A percentile compares a stretch with the other conserved stretches of the same genome.
Conservation (phyloP, 805 yeast genomes). For the Kregervanrija pseudodelftensis region DNA sequence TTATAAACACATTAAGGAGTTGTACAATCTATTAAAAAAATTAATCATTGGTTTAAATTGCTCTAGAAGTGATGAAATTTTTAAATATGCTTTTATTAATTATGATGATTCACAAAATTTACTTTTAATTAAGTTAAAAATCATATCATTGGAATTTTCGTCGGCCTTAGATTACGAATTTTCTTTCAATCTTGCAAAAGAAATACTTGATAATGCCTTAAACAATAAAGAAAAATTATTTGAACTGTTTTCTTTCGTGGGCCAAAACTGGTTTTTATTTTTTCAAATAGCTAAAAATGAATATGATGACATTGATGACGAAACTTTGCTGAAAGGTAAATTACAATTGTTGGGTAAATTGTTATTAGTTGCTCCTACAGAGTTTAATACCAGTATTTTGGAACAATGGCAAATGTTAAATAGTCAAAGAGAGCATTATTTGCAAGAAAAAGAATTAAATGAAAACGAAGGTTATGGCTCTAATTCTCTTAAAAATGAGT, state of each 20-base stretch:
- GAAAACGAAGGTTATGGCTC: neutral
- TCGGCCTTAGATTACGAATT: slow-evolving; percentile 54
- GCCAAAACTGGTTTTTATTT: slow-evolving; percentile 58
- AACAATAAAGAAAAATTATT: slow-evolving; percentile 2
- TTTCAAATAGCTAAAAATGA: slow-evolving; percentile 61
- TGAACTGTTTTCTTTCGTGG: slow-evolving; percentile 13
- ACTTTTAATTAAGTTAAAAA: slow-evolving; percentile 22
- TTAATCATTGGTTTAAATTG: slow-evolving; percentile 34
- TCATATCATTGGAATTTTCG: slow-evolving; percentile 60
- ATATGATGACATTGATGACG: slow-evolving; percentile 16
- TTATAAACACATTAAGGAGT: slow-evolving; percentile 36
- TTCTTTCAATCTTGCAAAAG: slow-evolving; percentile 41
- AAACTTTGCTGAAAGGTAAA: slow-evolving; percentile 29
- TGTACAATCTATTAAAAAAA: slow-evolving; percentile 35
- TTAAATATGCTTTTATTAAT: slow-evolving; percentile 2
- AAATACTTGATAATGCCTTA: slow-evolving; percentile 28
- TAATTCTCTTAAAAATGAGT: neutral
- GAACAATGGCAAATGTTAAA: slow-evolving; percentile 55
- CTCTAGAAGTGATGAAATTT: slow-evolving; percentile 5
- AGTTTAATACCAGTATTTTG: slow-evolving; percentile 47
- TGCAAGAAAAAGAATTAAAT: neutral
- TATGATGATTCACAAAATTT: slow-evolving; percentile 8
- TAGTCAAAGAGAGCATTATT: slow-evolving; percentile 23
- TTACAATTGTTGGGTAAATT: slow-evolving; percentile 46
- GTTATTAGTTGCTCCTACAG: slow-evolving; percentile 44